Percentiles rank a stretch among this genome's conserved stretches.
These are phyloP conservation scores for Candida manassasensis DNA, from an alignment of 805 yeast genomes.

Conservation along the genomic window DNA sequence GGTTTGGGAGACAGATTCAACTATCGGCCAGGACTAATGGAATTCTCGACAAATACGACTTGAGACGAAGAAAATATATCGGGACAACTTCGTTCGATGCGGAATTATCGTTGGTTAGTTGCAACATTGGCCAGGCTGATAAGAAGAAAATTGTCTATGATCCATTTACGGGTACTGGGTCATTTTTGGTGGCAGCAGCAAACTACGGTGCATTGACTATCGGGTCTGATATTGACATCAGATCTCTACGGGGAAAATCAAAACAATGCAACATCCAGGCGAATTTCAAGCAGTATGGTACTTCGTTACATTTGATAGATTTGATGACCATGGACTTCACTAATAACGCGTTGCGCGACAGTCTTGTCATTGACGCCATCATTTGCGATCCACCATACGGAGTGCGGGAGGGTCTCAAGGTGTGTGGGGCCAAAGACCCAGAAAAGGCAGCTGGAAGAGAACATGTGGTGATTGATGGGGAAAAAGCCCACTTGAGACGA, in stretches of 20 bases:
- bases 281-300: slow-evolving; percentile 74
- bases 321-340: slow-evolving; percentile 92
- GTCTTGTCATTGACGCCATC: slow-evolving; percentile 68
- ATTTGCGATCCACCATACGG: slow-evolving; percentile 98
- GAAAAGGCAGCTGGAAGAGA: slow-evolving; percentile 72
- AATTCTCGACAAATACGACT: slow-evolving; percentile 71
- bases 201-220: slow-evolving; percentile 73
- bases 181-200: slow-evolving; percentile 85
- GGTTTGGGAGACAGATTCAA: slow-evolving; percentile 73
- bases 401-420: slow-evolving; percentile 90
- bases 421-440: slow-evolving; percentile 74
- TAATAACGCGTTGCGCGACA: slow-evolving; percentile 69
- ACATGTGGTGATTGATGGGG: slow-evolving; percentile 69
- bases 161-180: slow-evolving; percentile 96
- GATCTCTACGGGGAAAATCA: slow-evolving; percentile 68
- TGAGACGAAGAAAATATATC: slow-evolving; percentile 77
- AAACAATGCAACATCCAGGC: slow-evolving; percentile 46
- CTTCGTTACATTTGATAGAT: slow-evolving; percentile 58
- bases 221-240: slow-evolving; percentile 89
- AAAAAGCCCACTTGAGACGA: slow-evolving; percentile 65
- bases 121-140: slow-evolving; percentile 76
- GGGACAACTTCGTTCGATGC: slow-evolving; percentile 98
- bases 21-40: slow-evolving; percentile 58
- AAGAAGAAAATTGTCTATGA: slow-evolving; percentile 72
- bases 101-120: slow-evolving; percentile 79